Evolutionary conservation across 208 protist genomes (phyloP).

Genomic region (Leishmania lainsoni): DNA sequence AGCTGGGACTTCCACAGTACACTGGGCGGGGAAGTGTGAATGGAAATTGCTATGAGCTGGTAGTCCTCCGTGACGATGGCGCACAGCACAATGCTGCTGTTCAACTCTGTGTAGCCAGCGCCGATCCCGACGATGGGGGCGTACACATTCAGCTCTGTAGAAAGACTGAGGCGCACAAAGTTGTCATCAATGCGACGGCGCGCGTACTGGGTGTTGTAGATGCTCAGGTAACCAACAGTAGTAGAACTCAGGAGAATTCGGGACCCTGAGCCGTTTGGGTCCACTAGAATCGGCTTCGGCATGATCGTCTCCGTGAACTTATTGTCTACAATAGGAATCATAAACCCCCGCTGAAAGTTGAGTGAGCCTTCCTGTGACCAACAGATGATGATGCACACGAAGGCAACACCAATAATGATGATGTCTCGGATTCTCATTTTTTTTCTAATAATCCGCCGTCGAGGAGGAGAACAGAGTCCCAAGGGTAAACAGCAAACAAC

Average conservation of each 20-base stretch:
- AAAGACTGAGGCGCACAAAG: constrained; percentile 44
- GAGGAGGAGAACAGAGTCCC: neutral
- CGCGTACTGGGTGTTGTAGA: constrained; percentile 52
- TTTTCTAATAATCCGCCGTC: neutral
- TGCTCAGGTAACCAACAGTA: constrained; percentile 32
- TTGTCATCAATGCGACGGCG: constrained; percentile 50
- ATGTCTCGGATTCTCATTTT: constrained; percentile 85
- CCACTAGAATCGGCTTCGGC: constrained; percentile 71
- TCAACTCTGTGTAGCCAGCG: constrained; percentile 43
- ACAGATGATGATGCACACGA: constrained; percentile 76
- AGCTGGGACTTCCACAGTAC: constrained; percentile 52
- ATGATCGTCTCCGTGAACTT: constrained; percentile 43
- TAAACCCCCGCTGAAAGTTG: constrained; percentile 64
- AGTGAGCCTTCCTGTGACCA: constrained; percentile 84
- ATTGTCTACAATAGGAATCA: constrained; percentile 45
- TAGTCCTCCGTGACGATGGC: constrained; percentile 72
- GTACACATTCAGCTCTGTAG: constrained; percentile 29
- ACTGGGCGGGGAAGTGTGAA: constrained; percentile 16
- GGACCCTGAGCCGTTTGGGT: constrained; percentile 48
- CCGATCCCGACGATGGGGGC: constrained; percentile 61
- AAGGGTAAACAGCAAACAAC: neutral
- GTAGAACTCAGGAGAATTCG: constrained; percentile 56
- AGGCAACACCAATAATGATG: constrained; percentile 64
- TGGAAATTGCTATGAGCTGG: constrained; percentile 23
- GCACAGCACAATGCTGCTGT: constrained; percentile 40